A percentile compares a stretch with the other conserved stretches of the same genome.
phyloP scores from a whole-genome alignment of 768 basidiomycete genomes.

The Lentinula guzmanii region DNA sequence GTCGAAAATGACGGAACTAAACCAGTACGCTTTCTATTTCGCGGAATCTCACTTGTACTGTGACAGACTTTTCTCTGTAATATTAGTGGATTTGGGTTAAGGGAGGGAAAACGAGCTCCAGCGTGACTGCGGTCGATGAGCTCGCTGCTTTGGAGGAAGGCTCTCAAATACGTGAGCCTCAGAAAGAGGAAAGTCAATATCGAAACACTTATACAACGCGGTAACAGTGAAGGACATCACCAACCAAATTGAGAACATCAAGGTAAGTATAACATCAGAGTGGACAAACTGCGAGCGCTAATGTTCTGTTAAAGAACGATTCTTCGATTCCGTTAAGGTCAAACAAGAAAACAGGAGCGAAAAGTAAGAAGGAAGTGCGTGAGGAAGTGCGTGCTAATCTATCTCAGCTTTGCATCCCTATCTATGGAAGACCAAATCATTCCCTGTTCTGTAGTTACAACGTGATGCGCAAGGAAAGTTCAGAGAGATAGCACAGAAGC shows the following conservation, averaged over 20 bases:
- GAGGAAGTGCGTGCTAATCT: constrained; percentile 45
- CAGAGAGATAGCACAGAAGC: constrained; percentile 49
- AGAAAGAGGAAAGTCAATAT: not conserved
- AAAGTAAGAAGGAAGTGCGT: constrained; percentile 71
- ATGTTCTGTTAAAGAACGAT: constrained; percentile 42
- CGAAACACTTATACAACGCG: not conserved
- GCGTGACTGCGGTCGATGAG: constrained; percentile 17
- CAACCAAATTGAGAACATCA: constrained; percentile 52
- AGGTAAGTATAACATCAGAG: constrained; percentile 28
- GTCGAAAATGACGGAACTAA: constrained; percentile 73
- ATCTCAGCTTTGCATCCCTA: not conserved
- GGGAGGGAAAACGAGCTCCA: constrained; percentile 8
- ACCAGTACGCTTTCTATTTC: constrained; percentile 40
- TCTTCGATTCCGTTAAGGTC: constrained; percentile 57
- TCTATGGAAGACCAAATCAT: not conserved
- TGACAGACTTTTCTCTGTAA: not conserved
- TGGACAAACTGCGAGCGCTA: not conserved
- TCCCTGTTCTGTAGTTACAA: constrained; percentile 41
- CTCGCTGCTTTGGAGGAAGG: constrained; percentile 33
- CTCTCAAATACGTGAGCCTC: constrained; percentile 1
- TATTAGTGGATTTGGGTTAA: constrained; percentile 65
- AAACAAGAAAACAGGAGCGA: constrained; percentile 66
- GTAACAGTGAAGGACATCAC: constrained; percentile 51
- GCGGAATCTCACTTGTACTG: too few species aligned
- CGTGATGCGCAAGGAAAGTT: constrained; percentile 50